Evolutionary conservation across 345 rosid genomes (phyloP), one percentile per base, ranked within the genome.

Genomic region (Salix udensis): DNA sequence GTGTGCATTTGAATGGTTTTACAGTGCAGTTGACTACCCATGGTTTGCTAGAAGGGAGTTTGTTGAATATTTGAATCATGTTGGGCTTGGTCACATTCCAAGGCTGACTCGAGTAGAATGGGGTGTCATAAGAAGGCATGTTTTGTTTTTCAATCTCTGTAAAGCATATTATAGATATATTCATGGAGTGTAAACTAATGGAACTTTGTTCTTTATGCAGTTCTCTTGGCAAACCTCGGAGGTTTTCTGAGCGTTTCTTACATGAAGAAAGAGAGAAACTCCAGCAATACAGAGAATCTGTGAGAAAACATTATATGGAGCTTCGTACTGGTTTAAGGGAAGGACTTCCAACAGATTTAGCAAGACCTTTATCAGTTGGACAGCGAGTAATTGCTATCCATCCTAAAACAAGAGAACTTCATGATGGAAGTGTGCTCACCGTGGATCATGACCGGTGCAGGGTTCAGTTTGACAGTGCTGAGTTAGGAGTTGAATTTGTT

Each of bases 291-390:
- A 66, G 84, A 31, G 79, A 78, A 26, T 82, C 84, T 39, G 84
- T 82, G 73, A 82, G 84, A 67, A 78, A 78, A 8, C 84, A 82
- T 74, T 82, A 82, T 58, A 46, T 75, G 7, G 81, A 82, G 50
- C 81, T 82, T 60, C 52, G 52, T 6, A 74, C 65, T 55, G 84
- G 81, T 67, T 26, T 67, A 31, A 82, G 76, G 55, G 78, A 78
- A 7, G 84, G 84, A 70, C 79, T 82, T 70, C 84, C 84, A 53
- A 78, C 81, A 60, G 84, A 82, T 82, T 74, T 82, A 78, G 84
- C 79, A n/a, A 82, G 53, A 70, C 84, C 84, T 24, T 71, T 82
- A 71, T 70, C 70, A 13, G 84, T 82, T 70, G 84, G 81, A 24
- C 81, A 82, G 37, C 76, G 67, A 53, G 81, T 82, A 62, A 78